A percentile compares a stretch with the other conserved stretches of the same genome.
Conservation (phyloP, 257 asterid species). For the Scutellaria baicalensis region DNA sequence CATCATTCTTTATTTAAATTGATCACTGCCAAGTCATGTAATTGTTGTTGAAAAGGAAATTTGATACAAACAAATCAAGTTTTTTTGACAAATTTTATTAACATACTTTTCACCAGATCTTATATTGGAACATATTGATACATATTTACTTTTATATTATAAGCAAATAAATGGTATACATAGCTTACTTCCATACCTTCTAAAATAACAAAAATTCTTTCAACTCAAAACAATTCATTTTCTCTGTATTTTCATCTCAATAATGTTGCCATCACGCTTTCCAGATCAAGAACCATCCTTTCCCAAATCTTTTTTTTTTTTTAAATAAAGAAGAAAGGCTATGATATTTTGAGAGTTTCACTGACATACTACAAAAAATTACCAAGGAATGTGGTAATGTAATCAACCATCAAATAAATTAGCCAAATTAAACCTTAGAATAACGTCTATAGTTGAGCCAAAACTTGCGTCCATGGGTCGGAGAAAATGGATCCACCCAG, state of each 20-base stretch:
- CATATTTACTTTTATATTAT: too few species aligned
- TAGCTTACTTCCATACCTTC: background rate
- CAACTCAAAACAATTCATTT: background rate
- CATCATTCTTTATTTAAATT: background rate
- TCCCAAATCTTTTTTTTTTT: background rate
- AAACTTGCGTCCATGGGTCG: constrained; percentile 17
- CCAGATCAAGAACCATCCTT: background rate
- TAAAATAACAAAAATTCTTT: background rate
- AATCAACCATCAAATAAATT: background rate
- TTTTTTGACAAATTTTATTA: background rate
- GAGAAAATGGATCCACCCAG: constrained; percentile 72
- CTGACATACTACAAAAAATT: constrained; percentile 9
- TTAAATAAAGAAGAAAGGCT: background rate
- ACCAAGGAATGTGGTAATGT: background rate
- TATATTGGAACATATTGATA: too few species aligned
- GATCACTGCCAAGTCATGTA: background rate
- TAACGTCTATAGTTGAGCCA: constrained; percentile 21
- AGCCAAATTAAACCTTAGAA: constrained; percentile 17
- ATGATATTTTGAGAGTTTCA: background rate
- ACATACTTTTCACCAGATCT: too few species aligned
- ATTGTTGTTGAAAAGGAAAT: background rate
- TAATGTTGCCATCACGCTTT: background rate
- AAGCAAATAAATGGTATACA: too few species aligned
- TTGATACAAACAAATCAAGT: background rate
- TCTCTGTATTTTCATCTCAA: background rate